Conservation (phyloP, 2,329 filamentous ascomycete species). For the Paradendryphiella salina region DNA sequence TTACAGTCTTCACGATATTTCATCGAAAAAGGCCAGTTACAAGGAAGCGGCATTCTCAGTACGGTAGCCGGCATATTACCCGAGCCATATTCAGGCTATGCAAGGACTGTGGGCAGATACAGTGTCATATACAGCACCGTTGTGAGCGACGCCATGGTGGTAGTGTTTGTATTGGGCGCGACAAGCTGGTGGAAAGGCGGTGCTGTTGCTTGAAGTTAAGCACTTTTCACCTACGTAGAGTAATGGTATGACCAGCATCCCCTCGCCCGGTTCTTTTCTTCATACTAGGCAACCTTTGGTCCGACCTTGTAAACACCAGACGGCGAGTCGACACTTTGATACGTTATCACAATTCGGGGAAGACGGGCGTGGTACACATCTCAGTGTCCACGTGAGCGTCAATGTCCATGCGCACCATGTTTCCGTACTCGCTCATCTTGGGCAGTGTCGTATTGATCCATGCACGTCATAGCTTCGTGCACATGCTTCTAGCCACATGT, state of each 20-base stretch:
- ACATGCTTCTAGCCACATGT: background rate
- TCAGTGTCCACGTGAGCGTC: background rate
- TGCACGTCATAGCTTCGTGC: constrained; percentile 8
- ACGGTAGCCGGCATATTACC: constrained; percentile 68
- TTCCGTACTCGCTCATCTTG: background rate
- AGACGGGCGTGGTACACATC: background rate
- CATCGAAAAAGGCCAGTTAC: constrained; percentile 63
- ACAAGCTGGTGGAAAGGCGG: constrained; percentile 55
- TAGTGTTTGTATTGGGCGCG: constrained; percentile 73
- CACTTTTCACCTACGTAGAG: background rate
- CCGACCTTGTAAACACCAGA: background rate
- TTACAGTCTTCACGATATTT: constrained; percentile 73
- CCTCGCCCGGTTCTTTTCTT: background rate
- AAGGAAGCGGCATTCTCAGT: constrained; percentile 65
- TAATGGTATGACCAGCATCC: constrained; percentile 2
- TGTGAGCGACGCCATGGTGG: constrained; percentile 71
- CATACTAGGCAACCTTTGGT: constrained; percentile 1
- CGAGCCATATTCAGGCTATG: constrained; percentile 63
- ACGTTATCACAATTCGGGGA: background rate
- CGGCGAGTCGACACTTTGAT: background rate
- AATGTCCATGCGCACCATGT: background rate
- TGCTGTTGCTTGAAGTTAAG: constrained; percentile 27
- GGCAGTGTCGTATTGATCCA: background rate
- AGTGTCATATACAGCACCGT: constrained; percentile 72
- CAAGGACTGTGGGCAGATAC: constrained; percentile 66